Conservation (phyloP, 1,139 yeast genomes). For the Hanseniaspora gamundiae region DNA sequence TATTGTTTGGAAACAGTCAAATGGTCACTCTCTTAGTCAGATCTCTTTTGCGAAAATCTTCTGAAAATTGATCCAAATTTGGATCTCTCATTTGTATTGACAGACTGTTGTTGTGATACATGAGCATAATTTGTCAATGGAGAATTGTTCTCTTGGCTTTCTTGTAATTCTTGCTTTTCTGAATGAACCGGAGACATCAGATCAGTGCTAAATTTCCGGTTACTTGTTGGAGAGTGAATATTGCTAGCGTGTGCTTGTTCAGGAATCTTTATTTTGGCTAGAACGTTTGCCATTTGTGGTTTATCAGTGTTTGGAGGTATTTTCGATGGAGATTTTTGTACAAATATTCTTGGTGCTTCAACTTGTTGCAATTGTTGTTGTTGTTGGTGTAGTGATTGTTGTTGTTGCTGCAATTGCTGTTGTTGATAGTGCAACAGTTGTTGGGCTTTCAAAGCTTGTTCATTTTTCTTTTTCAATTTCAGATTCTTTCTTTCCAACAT, state of each 20-base stretch:
- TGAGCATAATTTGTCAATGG: not conserved
- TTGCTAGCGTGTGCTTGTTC: slow-evolving; percentile 57
- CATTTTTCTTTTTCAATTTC: slow-evolving; percentile 27
- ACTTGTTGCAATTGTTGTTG: slow-evolving; percentile 8
- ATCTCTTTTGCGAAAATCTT: slow-evolving; percentile 20
- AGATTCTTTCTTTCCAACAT: slow-evolving; percentile 60
- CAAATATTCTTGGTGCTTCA: slow-evolving; percentile 15
- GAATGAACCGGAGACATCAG: not conserved
- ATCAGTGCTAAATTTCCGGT: not conserved
- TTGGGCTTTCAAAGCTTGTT: slow-evolving; percentile 11
- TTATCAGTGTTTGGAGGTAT: slow-evolving; percentile 15
- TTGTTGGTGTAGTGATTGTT: slow-evolving; percentile 8
- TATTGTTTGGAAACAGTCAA: not conserved
- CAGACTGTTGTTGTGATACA: slow-evolving; percentile 1
- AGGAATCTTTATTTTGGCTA: slow-evolving; percentile 27
- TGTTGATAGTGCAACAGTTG: slow-evolving; percentile 10
- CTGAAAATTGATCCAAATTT: slow-evolving; percentile 25
- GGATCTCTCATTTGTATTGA: slow-evolving; percentile 12
- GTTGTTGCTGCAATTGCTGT: slow-evolving; percentile 9
- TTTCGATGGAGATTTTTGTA: slow-evolving; percentile 6
- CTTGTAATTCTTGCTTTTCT: not conserved
- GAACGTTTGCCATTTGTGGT: slow-evolving; percentile 5
- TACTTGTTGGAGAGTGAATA: slow-evolving; percentile 14
- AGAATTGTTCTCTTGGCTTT: slow-evolving; percentile 1
- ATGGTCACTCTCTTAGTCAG: not conserved